These are phyloP conservation scores for Zymoseptoria ardabiliae DNA, from an alignment of 2,329 filamentous ascomycete genomes.

Conservation along the genomic window DNA sequence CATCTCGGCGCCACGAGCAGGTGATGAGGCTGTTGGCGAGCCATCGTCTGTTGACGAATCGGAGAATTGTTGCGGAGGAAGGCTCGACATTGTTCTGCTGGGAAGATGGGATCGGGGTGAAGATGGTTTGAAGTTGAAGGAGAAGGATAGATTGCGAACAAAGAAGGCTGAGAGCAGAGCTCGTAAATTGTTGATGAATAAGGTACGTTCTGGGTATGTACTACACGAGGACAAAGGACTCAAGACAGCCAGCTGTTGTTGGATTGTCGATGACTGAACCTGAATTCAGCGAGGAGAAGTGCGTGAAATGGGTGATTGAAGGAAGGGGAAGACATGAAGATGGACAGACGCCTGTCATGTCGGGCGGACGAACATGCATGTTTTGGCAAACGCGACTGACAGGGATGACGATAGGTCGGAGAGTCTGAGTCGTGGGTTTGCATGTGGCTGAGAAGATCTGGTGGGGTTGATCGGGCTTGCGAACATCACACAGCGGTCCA, in stretches of 20 bases:
- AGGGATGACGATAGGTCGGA: neutral
- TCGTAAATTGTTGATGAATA: neutral
- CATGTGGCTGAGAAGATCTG: neutral
- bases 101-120: neutral
- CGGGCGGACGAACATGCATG: neutral
- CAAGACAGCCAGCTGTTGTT: neutral
- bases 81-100: slow-evolving; percentile 18
- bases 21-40: slow-evolving; percentile 53
- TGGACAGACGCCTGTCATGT: neutral
- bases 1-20: slow-evolving; percentile 72
- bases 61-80: slow-evolving; percentile 19
- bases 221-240: neutral
- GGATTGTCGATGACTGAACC: neutral
- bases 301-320: neutral
- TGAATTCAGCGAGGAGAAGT: neutral
- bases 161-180: neutral
- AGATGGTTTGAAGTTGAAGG: neutral
- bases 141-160: neutral
- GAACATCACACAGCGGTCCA: neutral
- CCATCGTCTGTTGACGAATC: slow-evolving; percentile 57
- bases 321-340: neutral
- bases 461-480: neutral
- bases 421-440: neutral
- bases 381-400: neutral
- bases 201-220: neutral